These are phyloP conservation scores for Paracorniculantispora psalliotae DNA, from an alignment of 2,329 filamentous ascomycete genomes.

Conservation along the genomic window DNA sequence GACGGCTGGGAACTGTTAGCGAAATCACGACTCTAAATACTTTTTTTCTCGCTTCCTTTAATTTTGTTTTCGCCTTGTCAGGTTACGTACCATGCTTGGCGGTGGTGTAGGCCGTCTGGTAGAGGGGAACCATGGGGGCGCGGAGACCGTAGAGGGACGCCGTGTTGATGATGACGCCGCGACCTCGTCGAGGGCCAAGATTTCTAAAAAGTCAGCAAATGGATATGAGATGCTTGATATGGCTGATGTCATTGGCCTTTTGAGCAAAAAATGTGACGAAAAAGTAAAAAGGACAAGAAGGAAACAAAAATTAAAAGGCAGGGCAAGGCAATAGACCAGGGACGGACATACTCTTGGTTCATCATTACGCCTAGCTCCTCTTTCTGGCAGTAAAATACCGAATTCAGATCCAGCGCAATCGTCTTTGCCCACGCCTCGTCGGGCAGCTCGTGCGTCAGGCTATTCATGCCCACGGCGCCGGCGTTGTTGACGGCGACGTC, in stretches of 20 bases:
- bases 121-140: background rate
- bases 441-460: conserved; percentile 45
- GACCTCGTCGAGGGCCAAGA: conserved; percentile 33
- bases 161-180: conserved; percentile 51
- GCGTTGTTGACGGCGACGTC: conserved; percentile 37
- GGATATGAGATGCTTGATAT: too few species aligned
- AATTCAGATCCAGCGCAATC: conserved; percentile 42
- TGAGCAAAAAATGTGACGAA: background rate
- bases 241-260: too few species aligned
- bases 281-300: background rate
- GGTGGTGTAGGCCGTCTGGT: conserved; percentile 37
- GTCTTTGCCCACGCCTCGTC: conserved; percentile 41
- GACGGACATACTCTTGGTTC: conserved; percentile 42
- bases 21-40: too few species aligned
- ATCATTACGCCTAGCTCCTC: conserved; percentile 49
- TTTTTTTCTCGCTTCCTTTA: background rate
- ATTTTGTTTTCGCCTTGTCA: background rate
- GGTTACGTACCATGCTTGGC: conserved; percentile 43
- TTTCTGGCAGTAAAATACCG: conserved; percentile 53
- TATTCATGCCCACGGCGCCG: conserved; percentile 46
- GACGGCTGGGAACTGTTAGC: conserved; percentile 32
- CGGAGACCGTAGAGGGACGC: conserved; percentile 28
- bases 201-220: conserved; percentile 17
- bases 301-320: background rate
- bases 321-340: too few species aligned